Conservation (phyloP, 306 rosid species). For the Cucurbita maxima region DNA sequence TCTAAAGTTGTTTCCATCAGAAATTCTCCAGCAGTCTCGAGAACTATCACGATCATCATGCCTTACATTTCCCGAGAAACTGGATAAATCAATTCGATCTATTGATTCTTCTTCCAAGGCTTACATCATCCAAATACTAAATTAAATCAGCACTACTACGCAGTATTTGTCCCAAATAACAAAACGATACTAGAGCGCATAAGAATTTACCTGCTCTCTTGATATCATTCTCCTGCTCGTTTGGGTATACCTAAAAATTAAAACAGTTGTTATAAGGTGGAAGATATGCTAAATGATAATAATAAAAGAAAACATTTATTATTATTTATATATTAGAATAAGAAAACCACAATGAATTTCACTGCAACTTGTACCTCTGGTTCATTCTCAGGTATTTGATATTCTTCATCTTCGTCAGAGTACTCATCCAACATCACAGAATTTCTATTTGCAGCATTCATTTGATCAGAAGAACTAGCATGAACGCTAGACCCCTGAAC, state of each 20-base stretch:
- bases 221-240: slow-evolving; percentile 38
- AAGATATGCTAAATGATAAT: background rate
- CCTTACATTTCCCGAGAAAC: slow-evolving; percentile 73
- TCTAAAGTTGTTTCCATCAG: slow-evolving; percentile 91
- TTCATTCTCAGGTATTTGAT: slow-evolving; percentile 76
- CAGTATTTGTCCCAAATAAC: background rate
- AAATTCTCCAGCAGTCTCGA: slow-evolving; percentile 92
- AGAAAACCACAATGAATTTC: background rate
- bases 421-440: slow-evolving; percentile 85
- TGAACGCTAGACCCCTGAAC: slow-evolving; percentile 38
- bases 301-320: background rate
- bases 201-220: slow-evolving; percentile 44
- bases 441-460: slow-evolving; percentile 53
- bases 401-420: slow-evolving; percentile 96
- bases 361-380: slow-evolving; percentile 47
- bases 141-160: slow-evolving; percentile 11
- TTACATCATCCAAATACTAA: slow-evolving; percentile 24
- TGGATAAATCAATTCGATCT: slow-evolving; percentile 62
- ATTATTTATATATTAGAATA: background rate
- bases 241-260: slow-evolving; percentile 43
- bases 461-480: slow-evolving; percentile 36
- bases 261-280: background rate
- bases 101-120: slow-evolving; percentile 76
- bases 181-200: background rate
- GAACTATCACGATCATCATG: slow-evolving; percentile 64